These are phyloP conservation scores for Botryotinia calthae DNA, from an alignment of 2,329 filamentous ascomycete species.

Conservation along the genomic window DNA sequence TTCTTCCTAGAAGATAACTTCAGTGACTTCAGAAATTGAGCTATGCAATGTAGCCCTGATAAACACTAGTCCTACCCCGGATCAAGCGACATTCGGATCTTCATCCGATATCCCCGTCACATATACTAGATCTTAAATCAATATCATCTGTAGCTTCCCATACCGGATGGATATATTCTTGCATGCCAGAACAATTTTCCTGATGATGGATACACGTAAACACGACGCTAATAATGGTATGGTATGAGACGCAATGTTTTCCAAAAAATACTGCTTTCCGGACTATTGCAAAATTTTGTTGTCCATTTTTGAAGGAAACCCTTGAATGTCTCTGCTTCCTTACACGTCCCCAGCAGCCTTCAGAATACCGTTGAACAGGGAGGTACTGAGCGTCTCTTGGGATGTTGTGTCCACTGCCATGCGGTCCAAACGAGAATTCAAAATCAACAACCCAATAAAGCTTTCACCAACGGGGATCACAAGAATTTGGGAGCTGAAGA, in stretches of 20 bases:
- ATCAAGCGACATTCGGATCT: neutral
- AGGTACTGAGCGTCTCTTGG: neutral
- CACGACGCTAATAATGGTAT: neutral
- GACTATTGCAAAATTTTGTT: neutral
- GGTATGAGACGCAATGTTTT: neutral
- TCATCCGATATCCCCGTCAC: neutral
- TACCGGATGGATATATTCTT: neutral
- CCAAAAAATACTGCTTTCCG: neutral
- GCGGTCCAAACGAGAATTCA: neutral
- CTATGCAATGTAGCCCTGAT: neutral
- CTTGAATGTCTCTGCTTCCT: neutral
- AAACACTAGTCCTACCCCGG: neutral
- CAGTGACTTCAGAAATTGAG: neutral
- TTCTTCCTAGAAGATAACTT: neutral
- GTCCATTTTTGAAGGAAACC: neutral
- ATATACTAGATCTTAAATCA: neutral
- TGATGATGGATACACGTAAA: neutral
- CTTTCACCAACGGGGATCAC: neutral
- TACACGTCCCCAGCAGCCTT: neutral
- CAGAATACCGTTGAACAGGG: neutral
- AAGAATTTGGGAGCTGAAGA: neutral
- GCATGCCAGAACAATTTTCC: neutral
- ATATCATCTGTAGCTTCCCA: neutral
- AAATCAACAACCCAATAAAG: neutral
- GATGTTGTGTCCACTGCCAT: neutral